Base-by-base conservation (phyloP, 2,329 filamentous ascomycete species). In the Penicillium sp. region DNA sequence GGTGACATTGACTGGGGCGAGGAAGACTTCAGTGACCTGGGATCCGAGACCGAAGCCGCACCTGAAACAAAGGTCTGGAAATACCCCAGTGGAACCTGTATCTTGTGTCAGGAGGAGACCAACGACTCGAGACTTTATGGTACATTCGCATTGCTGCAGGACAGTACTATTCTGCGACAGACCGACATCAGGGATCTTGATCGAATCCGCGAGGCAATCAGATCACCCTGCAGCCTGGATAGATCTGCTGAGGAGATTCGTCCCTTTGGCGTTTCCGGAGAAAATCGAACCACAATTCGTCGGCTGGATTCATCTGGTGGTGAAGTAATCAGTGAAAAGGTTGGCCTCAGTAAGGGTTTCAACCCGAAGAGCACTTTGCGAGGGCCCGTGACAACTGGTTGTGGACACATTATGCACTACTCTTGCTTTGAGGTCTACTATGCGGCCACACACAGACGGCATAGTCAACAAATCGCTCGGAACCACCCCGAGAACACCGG, bases 391-490 rank as follows among this genome's bases (percentile, higher is more conserved):
- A 90, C 92, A 11, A 90, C 89, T 33, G 91, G 93, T 9, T 99
- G 94, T 73, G 94, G 94, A 2, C 94, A 99, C 72, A 95, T 99
- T 68, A 99, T 99, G 94, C 94, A 99, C 73, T 97, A 90, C 71
- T 86, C 85, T 63, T 99, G 94, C 75, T 99, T 99, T 69, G 92
- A 97, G 67, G 85, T 89, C 40, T 99, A 97, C 69, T 89, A 90
- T 61, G 85, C 89, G 44, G 91, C 93, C 4, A 96, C 91, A 0
- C 82, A 87, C 51, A 84, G 92, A 57, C 85, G 94, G 37, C 95
- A 99, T 69, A 85, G 84, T 20, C 90, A 94, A 66, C 94, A 99
- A 71, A 96, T 99, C 72, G 92, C 94, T 7, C 85, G 94, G 14
- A 90, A 96, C 65, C 94, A 97, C 65, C 94, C 94, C 0, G 95